phyloP scores from a whole-genome alignment of 306 rosid species.

The Urtica urens region DNA sequence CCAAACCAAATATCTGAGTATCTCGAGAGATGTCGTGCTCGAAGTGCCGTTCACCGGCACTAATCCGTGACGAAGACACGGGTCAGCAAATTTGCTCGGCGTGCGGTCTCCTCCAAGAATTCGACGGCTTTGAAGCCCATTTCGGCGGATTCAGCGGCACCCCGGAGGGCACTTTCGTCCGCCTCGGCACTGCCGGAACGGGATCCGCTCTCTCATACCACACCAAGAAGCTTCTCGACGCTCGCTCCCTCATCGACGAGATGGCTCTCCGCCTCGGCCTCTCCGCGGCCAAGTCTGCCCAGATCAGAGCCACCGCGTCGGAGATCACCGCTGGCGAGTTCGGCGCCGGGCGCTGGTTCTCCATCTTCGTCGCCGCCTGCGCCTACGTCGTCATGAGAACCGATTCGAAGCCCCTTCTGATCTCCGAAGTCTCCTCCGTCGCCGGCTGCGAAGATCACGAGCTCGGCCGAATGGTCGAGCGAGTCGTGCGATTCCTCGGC shows the following conservation, averaged over 20 bases:
- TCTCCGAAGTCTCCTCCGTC: slow-evolving; percentile 39
- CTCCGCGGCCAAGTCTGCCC: slow-evolving; percentile 13
- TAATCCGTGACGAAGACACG: slow-evolving; percentile 30
- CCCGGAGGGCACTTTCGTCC: slow-evolving; percentile 48
- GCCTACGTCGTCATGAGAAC: slow-evolving; percentile 53
- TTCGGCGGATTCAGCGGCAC: slow-evolving; percentile 38
- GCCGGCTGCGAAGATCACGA: slow-evolving; percentile 44
- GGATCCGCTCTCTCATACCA: slow-evolving; percentile 31
- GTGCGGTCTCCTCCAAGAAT: slow-evolving; percentile 43
- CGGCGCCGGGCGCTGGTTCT: slow-evolving; percentile 60
- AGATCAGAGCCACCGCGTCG: slow-evolving; percentile 34
- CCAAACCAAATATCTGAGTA: too few relatives aligned
- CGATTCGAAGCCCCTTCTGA: slow-evolving; percentile 34
- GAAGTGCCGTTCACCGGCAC: slow-evolving; percentile 21
- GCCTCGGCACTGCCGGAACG: slow-evolving; percentile 41
- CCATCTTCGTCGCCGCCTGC: slow-evolving; percentile 53
- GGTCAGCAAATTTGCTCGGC: slow-evolving; percentile 25
- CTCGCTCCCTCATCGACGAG: slow-evolving; percentile 32
- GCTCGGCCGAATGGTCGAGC: slow-evolving; percentile 49
- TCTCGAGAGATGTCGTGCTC: too few relatives aligned
- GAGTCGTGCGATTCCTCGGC: slow-evolving; percentile 37
- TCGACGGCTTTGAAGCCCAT: slow-evolving; percentile 41
- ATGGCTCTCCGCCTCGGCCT: slow-evolving; percentile 34
- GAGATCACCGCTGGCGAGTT: slow-evolving; percentile 49
- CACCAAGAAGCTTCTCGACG: slow-evolving; percentile 35